Evolutionary conservation across 768 basidiomycete species (phyloP).

Genomic region (Phlegmacium glaucopus): DNA sequence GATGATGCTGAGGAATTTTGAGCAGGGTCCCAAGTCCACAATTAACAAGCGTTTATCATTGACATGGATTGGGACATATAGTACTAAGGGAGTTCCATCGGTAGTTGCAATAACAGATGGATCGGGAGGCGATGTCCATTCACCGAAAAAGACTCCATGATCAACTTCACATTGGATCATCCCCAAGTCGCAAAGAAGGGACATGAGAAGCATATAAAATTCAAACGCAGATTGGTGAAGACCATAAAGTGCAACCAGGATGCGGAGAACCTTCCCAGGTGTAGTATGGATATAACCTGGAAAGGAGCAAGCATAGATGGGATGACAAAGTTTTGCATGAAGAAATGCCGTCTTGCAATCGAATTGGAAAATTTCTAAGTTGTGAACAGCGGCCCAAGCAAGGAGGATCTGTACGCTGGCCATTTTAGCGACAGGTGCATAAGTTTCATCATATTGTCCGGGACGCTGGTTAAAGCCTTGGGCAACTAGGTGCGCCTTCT

Average conservation of each 20-base stretch:
- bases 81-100: constrained; percentile 7
- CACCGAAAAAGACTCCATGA: constrained; percentile 20
- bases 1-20: too few relatives aligned
- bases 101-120: constrained; percentile 12
- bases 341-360: constrained; percentile 10
- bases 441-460: constrained; percentile 5
- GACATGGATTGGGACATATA: constrained; percentile 24
- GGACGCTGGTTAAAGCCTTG: constrained; percentile 3
- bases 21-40: too few relatives aligned
- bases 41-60: too few relatives aligned
- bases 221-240: constrained; percentile 26
- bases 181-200: constrained; percentile 2
- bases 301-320: constrained; percentile 5
- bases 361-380: constrained; percentile 3
- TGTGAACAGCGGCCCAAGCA: neutral
- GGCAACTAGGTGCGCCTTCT: constrained; percentile 6
- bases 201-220: constrained; percentile 11
- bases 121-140: constrained; percentile 14
- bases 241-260: constrained; percentile 30
- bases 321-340: constrained; percentile 1
- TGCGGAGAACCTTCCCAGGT: neutral
- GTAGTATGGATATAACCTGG: constrained; percentile 7
- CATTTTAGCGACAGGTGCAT: constrained; percentile 9
- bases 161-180: constrained; percentile 22
- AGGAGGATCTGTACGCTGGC: neutral